These are phyloP conservation scores for Mallotus nudiflorus DNA, from an alignment of 345 rosid genomes.

Conservation along the genomic window DNA sequence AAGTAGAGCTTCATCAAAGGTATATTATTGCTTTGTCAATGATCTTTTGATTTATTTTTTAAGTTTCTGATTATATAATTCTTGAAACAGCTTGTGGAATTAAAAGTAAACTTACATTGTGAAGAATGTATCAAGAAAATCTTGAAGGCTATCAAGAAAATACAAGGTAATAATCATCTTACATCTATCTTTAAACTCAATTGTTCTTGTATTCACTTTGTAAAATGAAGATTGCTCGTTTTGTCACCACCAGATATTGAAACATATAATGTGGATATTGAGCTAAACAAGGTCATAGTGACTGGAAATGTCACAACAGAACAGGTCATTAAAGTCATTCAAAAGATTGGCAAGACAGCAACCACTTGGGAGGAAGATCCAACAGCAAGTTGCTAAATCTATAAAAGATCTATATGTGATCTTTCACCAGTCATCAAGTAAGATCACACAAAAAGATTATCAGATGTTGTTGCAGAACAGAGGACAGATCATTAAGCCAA, in stretches of 20 bases:
- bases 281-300: conserved; percentile 77
- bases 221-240: not conserved
- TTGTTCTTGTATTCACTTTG: not conserved
- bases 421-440: not conserved
- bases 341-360: conserved; percentile 70
- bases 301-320: conserved; percentile 78
- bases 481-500: not conserved
- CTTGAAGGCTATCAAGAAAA: conserved; percentile 82
- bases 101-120: conserved; percentile 79
- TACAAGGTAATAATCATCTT: conserved; percentile 52
- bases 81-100: conserved; percentile 64
- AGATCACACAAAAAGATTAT: conserved; percentile 5
- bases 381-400: not conserved
- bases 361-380: conserved; percentile 44
- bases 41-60: not conserved
- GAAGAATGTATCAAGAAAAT: conserved; percentile 78
- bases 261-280: conserved; percentile 69
- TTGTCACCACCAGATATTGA: conserved; percentile 53
- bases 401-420: not conserved
- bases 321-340: conserved; percentile 67
- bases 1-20: conserved; percentile 13
- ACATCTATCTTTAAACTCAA: not conserved
- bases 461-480: not conserved
- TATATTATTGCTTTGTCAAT: too few species aligned
- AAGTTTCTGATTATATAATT: not conserved